A percentile compares a stretch with the other conserved stretches of the same genome.
These are phyloP conservation scores for Ustilago loliicola DNA, from an alignment of 1,284 basidiomycete species.

Conservation along the genomic window DNA sequence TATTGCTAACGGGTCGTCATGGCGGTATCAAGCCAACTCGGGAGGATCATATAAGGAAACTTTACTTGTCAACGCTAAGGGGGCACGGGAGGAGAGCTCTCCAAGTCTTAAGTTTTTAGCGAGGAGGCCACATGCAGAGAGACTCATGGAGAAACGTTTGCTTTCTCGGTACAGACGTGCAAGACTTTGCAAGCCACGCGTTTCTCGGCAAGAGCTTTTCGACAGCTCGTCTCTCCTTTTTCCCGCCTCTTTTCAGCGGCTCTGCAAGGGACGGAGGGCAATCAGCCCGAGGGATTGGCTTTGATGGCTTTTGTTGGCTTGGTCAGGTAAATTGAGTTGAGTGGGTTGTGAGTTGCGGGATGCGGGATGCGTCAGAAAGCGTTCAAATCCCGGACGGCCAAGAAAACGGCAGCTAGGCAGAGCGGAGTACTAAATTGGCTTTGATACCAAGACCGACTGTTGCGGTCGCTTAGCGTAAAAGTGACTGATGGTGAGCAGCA, in stretches of 20 bases:
- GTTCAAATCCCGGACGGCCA: slow-evolving; percentile 14
- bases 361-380: slow-evolving; percentile 16
- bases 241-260: not conserved
- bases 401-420: slow-evolving; percentile 3
- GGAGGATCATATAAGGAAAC: not conserved
- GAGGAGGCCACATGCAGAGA: not conserved
- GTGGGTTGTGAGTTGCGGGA: not conserved
- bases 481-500: too few species aligned
- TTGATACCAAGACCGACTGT: not conserved
- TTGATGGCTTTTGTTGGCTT: too few species aligned
- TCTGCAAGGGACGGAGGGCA: not conserved
- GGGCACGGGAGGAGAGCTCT: not conserved
- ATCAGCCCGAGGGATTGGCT: not conserved
- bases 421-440: slow-evolving; percentile 9
- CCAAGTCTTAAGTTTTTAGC: not conserved
- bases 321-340: too few species aligned
- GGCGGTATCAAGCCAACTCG: not conserved
- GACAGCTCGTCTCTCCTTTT: not conserved
- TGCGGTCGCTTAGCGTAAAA: not conserved
- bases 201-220: slow-evolving; percentile 18
- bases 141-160: not conserved
- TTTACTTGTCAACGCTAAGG: not conserved
- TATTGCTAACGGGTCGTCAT: not conserved
- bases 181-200: slow-evolving; percentile 10
- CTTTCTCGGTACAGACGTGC: not conserved